Percentiles rank a stretch among this genome's conserved stretches.
Conservation (phyloP, 2,329 filamentous ascomycete species). For the Venturia aucupariae region DNA sequence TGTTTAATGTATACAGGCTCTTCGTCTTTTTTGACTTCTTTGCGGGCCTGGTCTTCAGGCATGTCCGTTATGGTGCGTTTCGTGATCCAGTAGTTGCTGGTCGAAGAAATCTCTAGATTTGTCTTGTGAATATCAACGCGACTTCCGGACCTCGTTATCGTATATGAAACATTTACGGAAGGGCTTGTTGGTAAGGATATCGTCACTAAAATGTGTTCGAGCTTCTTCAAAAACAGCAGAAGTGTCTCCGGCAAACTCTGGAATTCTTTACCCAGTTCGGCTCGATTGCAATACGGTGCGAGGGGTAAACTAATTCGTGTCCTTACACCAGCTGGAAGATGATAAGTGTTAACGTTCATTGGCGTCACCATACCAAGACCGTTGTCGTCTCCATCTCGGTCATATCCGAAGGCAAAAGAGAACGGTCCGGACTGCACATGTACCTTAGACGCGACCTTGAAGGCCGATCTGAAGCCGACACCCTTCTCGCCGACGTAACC, state of each 20-base stretch:
- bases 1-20: no score
- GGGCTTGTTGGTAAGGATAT: no score
- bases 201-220: no score
- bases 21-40: no score
- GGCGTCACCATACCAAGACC: slow-evolving; percentile 47
- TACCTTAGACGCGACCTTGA: slow-evolving; percentile 27
- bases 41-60: no score
- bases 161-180: no score
- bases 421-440: slow-evolving; percentile 32
- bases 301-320: slow-evolving; percentile 19
- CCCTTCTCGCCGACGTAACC: slow-evolving; percentile 30
- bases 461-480: slow-evolving; percentile 30
- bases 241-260: slow-evolving; percentile 9
- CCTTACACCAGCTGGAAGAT: slow-evolving; percentile 15
- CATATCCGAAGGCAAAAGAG: slow-evolving; percentile 30
- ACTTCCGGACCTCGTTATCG: no score
- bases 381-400: slow-evolving; percentile 20
- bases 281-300: background rate
- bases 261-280: background rate
- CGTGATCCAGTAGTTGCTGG: no score
- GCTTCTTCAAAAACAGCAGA: slow-evolving; percentile 15
- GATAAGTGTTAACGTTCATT: slow-evolving; percentile 19
- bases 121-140: no score
- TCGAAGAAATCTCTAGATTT: no score
- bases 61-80: no score